Conservation (phyloP, 2,329 filamentous ascomycete species). For the Fusarium scirpi region DNA sequence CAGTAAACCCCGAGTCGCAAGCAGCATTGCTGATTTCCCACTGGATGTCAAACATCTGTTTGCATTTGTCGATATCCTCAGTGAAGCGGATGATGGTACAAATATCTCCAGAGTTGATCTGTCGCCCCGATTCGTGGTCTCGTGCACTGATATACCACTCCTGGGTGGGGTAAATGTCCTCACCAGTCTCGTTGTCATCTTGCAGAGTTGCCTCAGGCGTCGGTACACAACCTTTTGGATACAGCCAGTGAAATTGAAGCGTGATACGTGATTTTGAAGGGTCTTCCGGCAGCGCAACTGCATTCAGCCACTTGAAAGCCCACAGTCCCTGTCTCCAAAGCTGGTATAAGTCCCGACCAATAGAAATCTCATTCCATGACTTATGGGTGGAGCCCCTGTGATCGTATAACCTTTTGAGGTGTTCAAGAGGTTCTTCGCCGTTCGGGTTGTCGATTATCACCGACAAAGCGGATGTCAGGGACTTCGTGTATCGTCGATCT, state of each 20-base stretch:
- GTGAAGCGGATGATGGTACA: background rate
- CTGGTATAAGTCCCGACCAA: background rate
- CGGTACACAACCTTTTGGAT: no score
- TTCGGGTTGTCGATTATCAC: no score
- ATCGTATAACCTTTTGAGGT: background rate
- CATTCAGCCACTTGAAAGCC: background rate
- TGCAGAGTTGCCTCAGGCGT: no score
- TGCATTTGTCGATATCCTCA: background rate
- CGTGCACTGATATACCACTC: no score
- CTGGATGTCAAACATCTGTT: background rate
- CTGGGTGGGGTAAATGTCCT: no score
- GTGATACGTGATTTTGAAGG: no score
- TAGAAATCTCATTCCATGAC: background rate
- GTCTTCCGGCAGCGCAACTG: background rate
- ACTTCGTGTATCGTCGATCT: no score
- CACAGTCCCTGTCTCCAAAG: background rate
- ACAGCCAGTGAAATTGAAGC: background rate
- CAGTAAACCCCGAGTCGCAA: background rate
- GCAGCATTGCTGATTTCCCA: background rate
- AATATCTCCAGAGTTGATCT: background rate
- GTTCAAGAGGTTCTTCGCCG: background rate
- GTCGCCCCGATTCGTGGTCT: background rate
- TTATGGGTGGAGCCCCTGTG: rapidly evolving
- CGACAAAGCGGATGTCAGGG: no score
- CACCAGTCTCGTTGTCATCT: rapidly evolving